A percentile compares a stretch with the other conserved stretches of the same genome.
These are phyloP conservation scores for Camellia lanceoleosa DNA, from an alignment of 148 eudicot species.

Conservation along the genomic window DNA sequence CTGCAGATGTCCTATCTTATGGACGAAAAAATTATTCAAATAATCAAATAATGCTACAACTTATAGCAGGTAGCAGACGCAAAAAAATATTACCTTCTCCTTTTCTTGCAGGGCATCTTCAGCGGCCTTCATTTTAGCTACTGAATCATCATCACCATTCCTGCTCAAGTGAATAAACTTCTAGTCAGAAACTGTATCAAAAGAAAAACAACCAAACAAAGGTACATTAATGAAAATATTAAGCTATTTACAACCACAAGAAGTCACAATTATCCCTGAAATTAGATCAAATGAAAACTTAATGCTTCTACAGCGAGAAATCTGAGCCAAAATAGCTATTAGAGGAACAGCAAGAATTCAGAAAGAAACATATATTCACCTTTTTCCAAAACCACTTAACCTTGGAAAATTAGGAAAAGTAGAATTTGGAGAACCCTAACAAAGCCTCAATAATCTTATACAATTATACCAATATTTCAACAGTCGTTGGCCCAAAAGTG, in stretches of 20 bases:
- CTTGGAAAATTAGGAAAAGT: neutral
- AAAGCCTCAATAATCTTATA: constrained; percentile 1
- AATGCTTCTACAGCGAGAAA: neutral
- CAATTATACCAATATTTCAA: too few species aligned
- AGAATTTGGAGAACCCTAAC: neutral
- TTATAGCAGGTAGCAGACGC: neutral
- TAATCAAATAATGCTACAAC: neutral
- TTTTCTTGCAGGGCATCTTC: constrained; percentile 70
- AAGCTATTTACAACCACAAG: neutral
- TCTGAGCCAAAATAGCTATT: neutral
- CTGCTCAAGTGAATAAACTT: constrained; percentile 36
- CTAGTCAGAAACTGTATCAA: constrained; percentile 14
- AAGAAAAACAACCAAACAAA: constrained; percentile 1
- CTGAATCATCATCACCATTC: constrained; percentile 64
- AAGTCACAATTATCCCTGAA: neutral
- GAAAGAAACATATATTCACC: neutral
- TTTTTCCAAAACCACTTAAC: neutral
- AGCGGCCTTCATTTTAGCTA: constrained; percentile 81
- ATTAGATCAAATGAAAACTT: neutral
- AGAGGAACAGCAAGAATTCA: neutral
- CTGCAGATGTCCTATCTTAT: neutral
- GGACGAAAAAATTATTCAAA: neutral
- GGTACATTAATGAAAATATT: neutral
- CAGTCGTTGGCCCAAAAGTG: neutral
- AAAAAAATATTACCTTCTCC: constrained; percentile 46